Evolutionary conservation across 306 rosid species (phyloP).

Genomic region (Datisca glomerata): DNA sequence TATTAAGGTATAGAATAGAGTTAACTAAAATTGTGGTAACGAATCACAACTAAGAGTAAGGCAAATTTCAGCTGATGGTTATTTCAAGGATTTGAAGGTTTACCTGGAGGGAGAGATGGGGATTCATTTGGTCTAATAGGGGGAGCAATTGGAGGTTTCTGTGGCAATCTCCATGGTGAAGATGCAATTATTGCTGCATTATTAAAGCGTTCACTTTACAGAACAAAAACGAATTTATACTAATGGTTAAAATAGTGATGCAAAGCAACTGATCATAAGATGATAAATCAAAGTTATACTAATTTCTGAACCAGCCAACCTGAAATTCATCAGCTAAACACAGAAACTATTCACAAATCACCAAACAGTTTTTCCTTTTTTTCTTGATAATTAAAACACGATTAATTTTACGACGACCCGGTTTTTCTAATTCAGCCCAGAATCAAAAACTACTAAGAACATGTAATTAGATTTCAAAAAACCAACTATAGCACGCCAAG

Average conservation of each 20-base stretch:
- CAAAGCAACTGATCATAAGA: background rate
- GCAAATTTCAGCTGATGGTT: constrained; percentile 1
- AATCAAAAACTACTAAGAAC: background rate
- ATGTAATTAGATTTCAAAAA: constrained; percentile 11
- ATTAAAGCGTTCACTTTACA: background rate
- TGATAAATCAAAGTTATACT: constrained; percentile 4
- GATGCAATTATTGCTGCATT: constrained; percentile 11
- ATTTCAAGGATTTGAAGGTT: background rate
- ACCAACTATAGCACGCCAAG: background rate
- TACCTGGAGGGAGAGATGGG: constrained; percentile 6
- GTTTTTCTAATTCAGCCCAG: constrained; percentile 13
- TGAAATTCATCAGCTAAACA: background rate
- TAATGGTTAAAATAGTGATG: too few species aligned
- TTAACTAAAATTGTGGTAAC: too few species aligned
- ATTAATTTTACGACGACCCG: constrained; percentile 8
- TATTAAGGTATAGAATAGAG: too few species aligned
- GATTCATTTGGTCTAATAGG: constrained; percentile 1
- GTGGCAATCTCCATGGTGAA: constrained; percentile 2
- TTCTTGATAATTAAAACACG: background rate
- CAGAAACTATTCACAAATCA: background rate
- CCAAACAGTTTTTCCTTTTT: background rate
- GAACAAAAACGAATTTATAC: background rate
- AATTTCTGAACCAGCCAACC: background rate
- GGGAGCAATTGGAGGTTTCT: background rate
- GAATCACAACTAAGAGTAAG: too few species aligned